A percentile compares a stretch with the other conserved stretches of the same genome.
Conservation (phyloP, 2,329 filamentous ascomycete species). For the Leptographium lundbergii region DNA sequence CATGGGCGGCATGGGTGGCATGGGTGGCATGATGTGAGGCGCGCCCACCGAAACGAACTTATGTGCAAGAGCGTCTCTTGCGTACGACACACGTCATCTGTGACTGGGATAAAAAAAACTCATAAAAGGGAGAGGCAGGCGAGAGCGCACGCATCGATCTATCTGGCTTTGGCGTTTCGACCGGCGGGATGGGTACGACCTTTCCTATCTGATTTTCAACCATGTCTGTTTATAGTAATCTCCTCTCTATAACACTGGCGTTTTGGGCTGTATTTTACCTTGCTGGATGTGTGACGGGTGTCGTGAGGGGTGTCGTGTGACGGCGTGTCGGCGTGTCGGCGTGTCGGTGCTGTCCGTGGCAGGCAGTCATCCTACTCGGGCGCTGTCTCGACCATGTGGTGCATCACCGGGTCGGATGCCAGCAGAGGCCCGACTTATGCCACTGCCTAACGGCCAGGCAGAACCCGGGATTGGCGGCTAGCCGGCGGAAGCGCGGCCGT, state of each 20-base stretch:
- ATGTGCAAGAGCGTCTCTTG: background rate
- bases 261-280: background rate
- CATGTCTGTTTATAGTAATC: background rate
- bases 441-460: too few species aligned
- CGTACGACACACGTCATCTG: background rate
- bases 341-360: too few species aligned
- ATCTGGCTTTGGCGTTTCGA: slow-evolving; percentile 8
- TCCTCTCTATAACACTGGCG: background rate
- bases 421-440: too few species aligned
- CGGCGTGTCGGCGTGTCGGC: too few species aligned
- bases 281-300: background rate
- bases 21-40: slow-evolving; percentile 49
- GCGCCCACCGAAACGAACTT: background rate
- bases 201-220: background rate
- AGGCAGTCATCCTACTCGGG: too few species aligned
- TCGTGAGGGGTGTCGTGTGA: background rate
- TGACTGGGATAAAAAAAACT: background rate
- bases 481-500: too few species aligned
- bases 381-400: too few species aligned
- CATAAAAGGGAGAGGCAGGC: background rate
- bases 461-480: too few species aligned
- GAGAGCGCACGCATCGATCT: background rate
- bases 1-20: slow-evolving; percentile 38
- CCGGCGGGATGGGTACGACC: slow-evolving; percentile 4
- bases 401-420: too few species aligned